These are phyloP conservation scores for Apophysomyces sp. DNA, from an alignment of 371 early-diverging fungal species.

Conservation along the genomic window DNA sequence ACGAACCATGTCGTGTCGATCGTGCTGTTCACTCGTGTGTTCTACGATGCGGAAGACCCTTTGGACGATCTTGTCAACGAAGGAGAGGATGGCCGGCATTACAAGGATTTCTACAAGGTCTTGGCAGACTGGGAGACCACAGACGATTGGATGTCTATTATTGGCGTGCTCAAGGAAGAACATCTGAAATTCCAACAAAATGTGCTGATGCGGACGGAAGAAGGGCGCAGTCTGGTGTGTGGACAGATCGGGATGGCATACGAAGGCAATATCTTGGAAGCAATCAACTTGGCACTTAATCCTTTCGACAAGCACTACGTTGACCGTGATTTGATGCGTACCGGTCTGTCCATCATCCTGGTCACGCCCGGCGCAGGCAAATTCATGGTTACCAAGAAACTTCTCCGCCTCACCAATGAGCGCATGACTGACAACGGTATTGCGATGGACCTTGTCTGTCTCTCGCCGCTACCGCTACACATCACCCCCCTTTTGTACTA, in stretches of 20 bases:
- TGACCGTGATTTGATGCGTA: constrained; percentile 89
- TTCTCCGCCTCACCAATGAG: constrained; percentile 89
- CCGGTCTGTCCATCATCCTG: constrained; percentile 90
- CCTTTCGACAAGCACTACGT: constrained; percentile 92
- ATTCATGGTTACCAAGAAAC: constrained; percentile 81
- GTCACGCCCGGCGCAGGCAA: constrained; percentile 89
- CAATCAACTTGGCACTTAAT: constrained; percentile 93
- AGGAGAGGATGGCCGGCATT: constrained; percentile 59
- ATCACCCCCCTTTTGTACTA: constrained; percentile 88
- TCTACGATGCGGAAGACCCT: constrained; percentile 67
- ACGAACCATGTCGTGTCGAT: constrained; percentile 97
- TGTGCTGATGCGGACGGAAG: constrained; percentile 64
- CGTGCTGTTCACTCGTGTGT: constrained; percentile 88
- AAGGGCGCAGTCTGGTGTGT: constrained; percentile 46
- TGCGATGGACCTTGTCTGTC: constrained; percentile 90
- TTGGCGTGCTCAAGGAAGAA: constrained; percentile 79
- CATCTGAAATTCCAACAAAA: constrained; percentile 78
- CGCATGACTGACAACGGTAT: constrained; percentile 94
- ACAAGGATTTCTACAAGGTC: constrained; percentile 94
- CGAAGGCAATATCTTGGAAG: constrained; percentile 94
- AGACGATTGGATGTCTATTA: constrained; percentile 80
- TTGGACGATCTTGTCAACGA: constrained; percentile 42
- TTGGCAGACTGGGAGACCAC: constrained; percentile 91
- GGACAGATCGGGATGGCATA: constrained; percentile 75
- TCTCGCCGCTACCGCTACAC: constrained; percentile 86